Percentiles rank a stretch among this genome's conserved stretches.
phyloP scores from a whole-genome alignment of 768 basidiomycete species.

The Tricholoma terreum region DNA sequence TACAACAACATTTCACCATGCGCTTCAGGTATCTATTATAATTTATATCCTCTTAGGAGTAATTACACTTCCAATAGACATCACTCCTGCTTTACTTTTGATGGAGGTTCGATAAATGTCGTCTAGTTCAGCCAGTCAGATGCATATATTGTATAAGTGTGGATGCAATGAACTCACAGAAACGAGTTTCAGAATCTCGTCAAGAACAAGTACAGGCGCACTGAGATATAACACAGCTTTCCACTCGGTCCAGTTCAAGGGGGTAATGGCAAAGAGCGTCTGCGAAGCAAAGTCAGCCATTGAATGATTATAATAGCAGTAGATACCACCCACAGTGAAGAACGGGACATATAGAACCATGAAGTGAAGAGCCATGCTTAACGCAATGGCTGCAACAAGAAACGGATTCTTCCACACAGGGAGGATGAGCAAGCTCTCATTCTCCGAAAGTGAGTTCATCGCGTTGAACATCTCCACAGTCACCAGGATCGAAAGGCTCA shows the following conservation, averaged over 20 bases:
- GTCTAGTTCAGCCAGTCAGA: slow-evolving; percentile 31
- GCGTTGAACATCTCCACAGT: slow-evolving; percentile 98
- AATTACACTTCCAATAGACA: slow-evolving; percentile 8
- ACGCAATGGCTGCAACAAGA: slow-evolving; percentile 81
- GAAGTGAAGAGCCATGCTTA: slow-evolving; percentile 93
- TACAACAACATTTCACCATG: neutral
- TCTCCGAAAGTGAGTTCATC: slow-evolving; percentile 97
- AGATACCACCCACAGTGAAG: slow-evolving; percentile 68
- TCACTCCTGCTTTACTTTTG: slow-evolving; percentile 50
- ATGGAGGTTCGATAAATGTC: slow-evolving; percentile 55
- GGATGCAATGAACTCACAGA: slow-evolving; percentile 48
- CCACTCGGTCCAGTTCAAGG: slow-evolving; percentile 95
- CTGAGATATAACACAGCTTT: slow-evolving; percentile 86
- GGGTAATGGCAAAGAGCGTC: slow-evolving; percentile 88
- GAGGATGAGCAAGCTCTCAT: slow-evolving; percentile 84
- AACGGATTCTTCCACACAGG: slow-evolving; percentile 95
- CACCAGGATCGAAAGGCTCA: slow-evolving; percentile 94
- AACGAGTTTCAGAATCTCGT: slow-evolving; percentile 86
- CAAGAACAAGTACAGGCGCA: slow-evolving; percentile 83
- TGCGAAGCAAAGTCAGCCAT: slow-evolving; percentile 25
- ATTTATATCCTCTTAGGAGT: slow-evolving; percentile 10
- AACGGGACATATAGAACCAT: slow-evolving; percentile 97
- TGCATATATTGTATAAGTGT: neutral
- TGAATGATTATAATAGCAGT: neutral
- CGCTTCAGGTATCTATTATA: neutral